These are phyloP conservation scores for Hyphopichia wangnamkhiaoensis DNA, from an alignment of 1,139 yeast genomes.

Conservation along the genomic window DNA sequence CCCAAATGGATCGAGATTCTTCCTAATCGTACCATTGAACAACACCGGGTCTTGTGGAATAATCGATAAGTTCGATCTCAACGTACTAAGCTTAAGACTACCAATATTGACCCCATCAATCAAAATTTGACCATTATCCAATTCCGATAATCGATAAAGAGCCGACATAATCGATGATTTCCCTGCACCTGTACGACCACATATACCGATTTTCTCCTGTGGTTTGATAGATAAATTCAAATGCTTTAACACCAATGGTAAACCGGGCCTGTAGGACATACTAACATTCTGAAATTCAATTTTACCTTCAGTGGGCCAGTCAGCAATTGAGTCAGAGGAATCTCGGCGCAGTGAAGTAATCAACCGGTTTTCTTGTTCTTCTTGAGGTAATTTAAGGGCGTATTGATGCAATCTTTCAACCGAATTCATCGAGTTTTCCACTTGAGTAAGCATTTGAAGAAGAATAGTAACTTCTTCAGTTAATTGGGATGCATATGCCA, in stretches of 20 bases:
- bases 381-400: constrained; percentile 49
- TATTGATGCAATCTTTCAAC: constrained; percentile 30
- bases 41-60: constrained; percentile 24
- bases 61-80: constrained; percentile 16
- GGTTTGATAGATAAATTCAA: constrained; percentile 32
- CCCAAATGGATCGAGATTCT: constrained; percentile 18
- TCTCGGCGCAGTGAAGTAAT: too few relatives aligned
- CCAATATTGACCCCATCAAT: constrained; percentile 55
- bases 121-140: constrained; percentile 41
- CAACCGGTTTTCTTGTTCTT: constrained; percentile 47
- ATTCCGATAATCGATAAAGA: constrained; percentile 50
- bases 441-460: constrained; percentile 26
- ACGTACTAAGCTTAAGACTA: constrained; percentile 37
- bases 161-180: constrained; percentile 63
- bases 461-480: constrained; percentile 26
- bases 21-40: constrained; percentile 18
- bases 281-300: constrained; percentile 17
- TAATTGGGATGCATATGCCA: constrained; percentile 26
- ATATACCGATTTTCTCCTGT: constrained; percentile 55
- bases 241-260: constrained; percentile 18
- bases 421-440: constrained; percentile 32
- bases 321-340: too few relatives aligned
- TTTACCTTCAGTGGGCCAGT: constrained; percentile 9
- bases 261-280: constrained; percentile 18
- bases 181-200: constrained; percentile 72